Evolutionary conservation across 73 alveolate genomes (phyloP).

Genomic region (Paraurostyla sp.): DNA sequence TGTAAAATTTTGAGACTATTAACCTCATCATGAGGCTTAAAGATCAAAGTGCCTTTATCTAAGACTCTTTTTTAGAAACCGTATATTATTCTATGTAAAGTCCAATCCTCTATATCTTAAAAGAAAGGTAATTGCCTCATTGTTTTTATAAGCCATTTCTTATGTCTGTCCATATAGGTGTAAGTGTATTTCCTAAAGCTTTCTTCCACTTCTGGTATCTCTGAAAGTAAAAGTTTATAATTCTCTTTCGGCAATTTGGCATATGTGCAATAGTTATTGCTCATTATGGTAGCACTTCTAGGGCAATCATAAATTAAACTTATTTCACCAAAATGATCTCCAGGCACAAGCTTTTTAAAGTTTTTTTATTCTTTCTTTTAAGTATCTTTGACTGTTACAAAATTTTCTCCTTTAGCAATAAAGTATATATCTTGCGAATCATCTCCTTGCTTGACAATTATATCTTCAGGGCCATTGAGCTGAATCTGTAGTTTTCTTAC

Average conservation of each 20-base stretch:
- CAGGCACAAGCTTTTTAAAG: constrained; percentile 41
- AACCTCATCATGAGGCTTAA: constrained; percentile 26
- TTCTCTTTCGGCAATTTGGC: constrained; percentile 25
- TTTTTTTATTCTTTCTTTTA: constrained; percentile 32
- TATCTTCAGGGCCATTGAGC: constrained; percentile 40
- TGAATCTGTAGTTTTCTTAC: constrained; percentile 24
- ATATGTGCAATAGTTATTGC: constrained; percentile 52
- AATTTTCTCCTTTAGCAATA: constrained; percentile 75
- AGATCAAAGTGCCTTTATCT: constrained; percentile 57
- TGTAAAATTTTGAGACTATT: constrained; percentile 36
- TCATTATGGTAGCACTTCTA: constrained; percentile 65
- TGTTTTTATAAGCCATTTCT: constrained; percentile 46
- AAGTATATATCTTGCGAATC: constrained; percentile 47
- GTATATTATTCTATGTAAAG: constrained; percentile 41
- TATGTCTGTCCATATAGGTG: constrained; percentile 48
- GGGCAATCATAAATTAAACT: constrained; percentile 61
- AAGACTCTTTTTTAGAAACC: background rate
- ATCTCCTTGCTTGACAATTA: constrained; percentile 23
- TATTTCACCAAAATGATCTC: constrained; percentile 73
- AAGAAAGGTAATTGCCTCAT: constrained; percentile 33
- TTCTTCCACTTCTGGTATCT: constrained; percentile 49
- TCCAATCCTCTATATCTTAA: constrained; percentile 1
- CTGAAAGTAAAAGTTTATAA: constrained; percentile 20
- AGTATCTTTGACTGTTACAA: constrained; percentile 59
- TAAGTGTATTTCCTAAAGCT: background rate